phyloP scores from a whole-genome alignment of 73 alveolate genomes.

The Paramecium biaurelia region DNA sequence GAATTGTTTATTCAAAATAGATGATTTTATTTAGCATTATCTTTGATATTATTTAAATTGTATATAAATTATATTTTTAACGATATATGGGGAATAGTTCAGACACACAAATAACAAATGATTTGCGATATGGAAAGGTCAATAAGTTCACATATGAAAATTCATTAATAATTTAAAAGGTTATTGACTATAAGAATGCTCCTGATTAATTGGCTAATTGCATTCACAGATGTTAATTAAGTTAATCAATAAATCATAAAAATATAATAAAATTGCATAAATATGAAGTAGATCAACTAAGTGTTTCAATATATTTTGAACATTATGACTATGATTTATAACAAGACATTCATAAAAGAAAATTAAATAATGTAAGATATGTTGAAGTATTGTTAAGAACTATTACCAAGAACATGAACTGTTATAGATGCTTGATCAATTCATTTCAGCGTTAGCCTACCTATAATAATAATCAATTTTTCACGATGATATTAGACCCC shows the following conservation, averaged over 20 bases:
- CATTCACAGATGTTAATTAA: not conserved
- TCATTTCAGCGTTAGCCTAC: not conserved
- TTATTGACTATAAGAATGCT: not conserved
- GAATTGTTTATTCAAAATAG: not conserved
- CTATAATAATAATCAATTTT: not conserved
- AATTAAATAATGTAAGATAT: not conserved
- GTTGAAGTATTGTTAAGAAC: not conserved
- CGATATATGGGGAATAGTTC: not conserved
- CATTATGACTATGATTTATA: not conserved
- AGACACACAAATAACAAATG: not conserved
- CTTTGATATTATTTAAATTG: not conserved
- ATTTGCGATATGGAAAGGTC: not conserved
- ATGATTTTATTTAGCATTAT: not conserved
- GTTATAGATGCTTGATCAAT: not conserved
- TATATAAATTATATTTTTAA: not conserved
- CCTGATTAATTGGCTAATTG: not conserved
- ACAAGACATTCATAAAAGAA: not conserved
- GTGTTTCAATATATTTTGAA: not conserved
- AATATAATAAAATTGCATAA: not conserved
- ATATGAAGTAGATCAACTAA: not conserved
- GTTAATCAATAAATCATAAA: not conserved
- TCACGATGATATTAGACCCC: constrained; percentile 24
- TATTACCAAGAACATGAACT: constrained; percentile 7
- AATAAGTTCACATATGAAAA: not conserved
- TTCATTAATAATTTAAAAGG: not conserved